Evolutionary conservation across 2,329 filamentous ascomycete genomes (phyloP), one percentile per base, ranked within the genome.

Genomic region (Ophiostoma perfectum): DNA sequence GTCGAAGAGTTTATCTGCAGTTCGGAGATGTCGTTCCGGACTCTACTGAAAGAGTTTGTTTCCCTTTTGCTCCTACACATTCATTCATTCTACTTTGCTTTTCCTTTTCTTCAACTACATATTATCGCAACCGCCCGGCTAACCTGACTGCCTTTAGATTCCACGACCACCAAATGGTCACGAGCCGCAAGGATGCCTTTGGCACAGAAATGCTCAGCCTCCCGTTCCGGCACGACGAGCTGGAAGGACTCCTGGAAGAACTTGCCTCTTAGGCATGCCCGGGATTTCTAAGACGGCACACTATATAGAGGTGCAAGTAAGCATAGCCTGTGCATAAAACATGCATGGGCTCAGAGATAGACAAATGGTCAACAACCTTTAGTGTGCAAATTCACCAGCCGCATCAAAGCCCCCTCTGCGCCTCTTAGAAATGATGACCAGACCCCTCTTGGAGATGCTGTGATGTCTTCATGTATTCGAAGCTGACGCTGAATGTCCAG

Each of bases 121-220:
- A 27, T 27, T 27, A 27, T 27, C 27, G 27, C 27, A 27, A 27
- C 27, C 27, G 27, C 27, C 27, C 2, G 27, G 45, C 58, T 42
- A 11, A 42, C 65, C 81, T 76, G 27, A 27, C 27, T 27, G 27
- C 66, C 69, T 76, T 67, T 69, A 90, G 88, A 78, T 95, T 99
- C 77, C 92, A 97, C 76, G 95, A 99, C 75, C 95, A 99, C 80
- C 92, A 97, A 75, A 98, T 99, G 88, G 90, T 99, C 71, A 92
- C 92, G 68, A 96, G 91, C 71, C 87, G 88, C 71, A 94, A 94
- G 75, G 94, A 99, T 77, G 85, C 86, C 0, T 81, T 93, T 68
- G 95, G 95, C 3, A 93, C 90, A 2, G 95, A 98, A 76, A 81
- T 95, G 66, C 78, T 99, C 64, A 90, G 91, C 72, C 86, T 97